Base-by-base conservation (phyloP, 192 early-diverging fungal genomes). In the Gigaspora rosea region DNA sequence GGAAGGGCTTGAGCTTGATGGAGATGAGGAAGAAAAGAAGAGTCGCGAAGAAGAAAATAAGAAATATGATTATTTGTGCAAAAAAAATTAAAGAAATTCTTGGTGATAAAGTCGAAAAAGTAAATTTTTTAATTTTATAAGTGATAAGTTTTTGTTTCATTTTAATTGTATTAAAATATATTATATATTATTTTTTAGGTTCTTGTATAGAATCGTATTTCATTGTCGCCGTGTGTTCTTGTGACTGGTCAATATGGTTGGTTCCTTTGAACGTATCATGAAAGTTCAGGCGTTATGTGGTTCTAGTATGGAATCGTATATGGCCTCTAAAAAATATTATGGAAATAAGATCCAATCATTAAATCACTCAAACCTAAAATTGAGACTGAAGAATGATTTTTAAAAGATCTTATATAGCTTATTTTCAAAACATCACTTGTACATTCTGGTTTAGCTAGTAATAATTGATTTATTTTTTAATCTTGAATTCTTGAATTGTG, bases 311-410 rank as follows among this genome's bases (percentile, higher is more conserved):
- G 94, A 95, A 70, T 88, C 93, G 20, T 99, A 98, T 95, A 99
- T 99, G 98, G 95, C 95, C 49, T 95, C 94, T 83, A 99, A 99
- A 93, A 97, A 97, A 91, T n/a, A 98, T 96, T 63, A 88, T 99
- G 79, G 98, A 98, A 87, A 86, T 99, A 83, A 98, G 98, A 99
- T 91, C 84, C 95, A 46, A 98, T 99, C 85, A 88, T 99, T 87
- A 92, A 94, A 87, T 90, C 94, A 71, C 92, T 99, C 76, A 95
- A 96, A 89, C 82, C 83, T 82, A 97, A 96, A 91, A 91, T 96
- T 54, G 90, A 90, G 57, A 91, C 91, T 68, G 96, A 98, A 96
- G 90, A 95, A 95, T 87, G 96, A 98, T 92, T 96, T 78, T 95
- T 98, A 82, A 97, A 97, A 92, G 93, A 98, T 83, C 86, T 98